A percentile compares a stretch with the other conserved stretches of the same genome.
Evolutionary conservation across 495 filamentous ascomycete genomes (phyloP).

Genomic region (Penicillium alfredii): DNA sequence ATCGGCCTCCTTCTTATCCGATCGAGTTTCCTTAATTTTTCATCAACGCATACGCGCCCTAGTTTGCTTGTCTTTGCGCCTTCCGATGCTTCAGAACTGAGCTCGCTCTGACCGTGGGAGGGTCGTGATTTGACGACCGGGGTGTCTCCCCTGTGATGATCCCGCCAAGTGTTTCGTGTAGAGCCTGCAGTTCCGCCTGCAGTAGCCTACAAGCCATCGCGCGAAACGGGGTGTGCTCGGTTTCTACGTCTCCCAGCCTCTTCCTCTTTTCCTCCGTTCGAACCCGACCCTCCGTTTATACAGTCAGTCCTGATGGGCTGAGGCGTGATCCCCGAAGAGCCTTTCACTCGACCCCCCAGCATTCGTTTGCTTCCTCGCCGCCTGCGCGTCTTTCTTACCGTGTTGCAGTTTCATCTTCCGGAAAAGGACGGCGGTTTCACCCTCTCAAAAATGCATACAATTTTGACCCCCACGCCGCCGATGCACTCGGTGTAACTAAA

Average conservation of each 20-base stretch:
- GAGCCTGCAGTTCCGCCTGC: constrained; percentile 39
- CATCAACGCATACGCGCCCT: too few species aligned
- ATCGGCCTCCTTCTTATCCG: constrained; percentile 17
- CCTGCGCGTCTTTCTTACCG: constrained; percentile 39
- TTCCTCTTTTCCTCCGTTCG: constrained; percentile 4
- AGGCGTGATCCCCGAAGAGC: constrained; percentile 9
- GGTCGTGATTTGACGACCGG: constrained; percentile 10
- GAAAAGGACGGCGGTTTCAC: constrained; percentile 71
- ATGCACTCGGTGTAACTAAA: constrained; percentile 46
- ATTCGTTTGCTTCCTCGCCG: constrained; percentile 10
- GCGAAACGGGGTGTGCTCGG: constrained; percentile 16
- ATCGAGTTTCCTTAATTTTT: constrained; percentile 15
- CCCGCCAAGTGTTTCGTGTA: constrained; percentile 23
- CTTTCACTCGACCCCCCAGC: constrained; percentile 26
- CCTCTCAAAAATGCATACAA: constrained; percentile 65
- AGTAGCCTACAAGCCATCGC: constrained; percentile 30
- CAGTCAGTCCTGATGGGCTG: constrained; percentile 3
- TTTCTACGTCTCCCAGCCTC: constrained; percentile 3
- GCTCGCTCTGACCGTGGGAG: constrained; percentile 1
- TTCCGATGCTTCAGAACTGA: constrained; percentile 8
- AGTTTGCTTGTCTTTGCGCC: constrained; percentile 10
- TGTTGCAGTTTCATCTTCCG: constrained; percentile 56
- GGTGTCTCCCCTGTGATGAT: constrained; percentile 28
- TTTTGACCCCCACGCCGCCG: constrained; percentile 58
- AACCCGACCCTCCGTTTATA: constrained; percentile 9